Evolutionary conservation across 2,329 filamentous ascomycete species (phyloP).

Genomic region (Aplosporella prunicola): DNA sequence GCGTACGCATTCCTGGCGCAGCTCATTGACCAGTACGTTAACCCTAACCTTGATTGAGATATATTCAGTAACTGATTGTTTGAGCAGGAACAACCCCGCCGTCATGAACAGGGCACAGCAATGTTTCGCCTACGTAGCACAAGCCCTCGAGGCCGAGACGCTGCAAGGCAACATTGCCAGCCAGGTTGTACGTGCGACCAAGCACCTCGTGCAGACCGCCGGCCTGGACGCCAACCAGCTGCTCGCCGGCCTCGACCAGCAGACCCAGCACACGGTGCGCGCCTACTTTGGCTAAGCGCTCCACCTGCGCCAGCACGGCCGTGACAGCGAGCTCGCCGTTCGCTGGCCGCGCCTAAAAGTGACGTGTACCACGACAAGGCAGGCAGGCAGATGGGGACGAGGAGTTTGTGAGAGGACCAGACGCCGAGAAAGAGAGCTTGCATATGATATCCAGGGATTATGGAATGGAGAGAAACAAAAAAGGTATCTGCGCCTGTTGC

Average conservation of each 20-base stretch:
- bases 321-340: background rate
- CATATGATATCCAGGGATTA: constrained; percentile 10
- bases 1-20: constrained; percentile 88
- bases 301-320: no score
- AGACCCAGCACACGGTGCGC: constrained; percentile 72
- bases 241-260: constrained; percentile 63
- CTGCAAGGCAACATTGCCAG: constrained; percentile 74
- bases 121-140: constrained; percentile 74
- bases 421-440: background rate
- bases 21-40: constrained; percentile 83
- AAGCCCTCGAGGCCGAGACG: constrained; percentile 84
- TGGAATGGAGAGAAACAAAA: no score
- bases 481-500: no score
- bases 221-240: constrained; percentile 68
- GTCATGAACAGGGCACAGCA: constrained; percentile 67
- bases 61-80: no score
- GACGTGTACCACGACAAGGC: background rate
- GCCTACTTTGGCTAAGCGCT: constrained; percentile 62
- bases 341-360: background rate
- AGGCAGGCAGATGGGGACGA: background rate
- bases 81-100: constrained; percentile 67
- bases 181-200: constrained; percentile 67
- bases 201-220: constrained; percentile 64
- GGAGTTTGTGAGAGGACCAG: background rate
- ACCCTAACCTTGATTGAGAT: no score